Conservation (phyloP, 2,329 filamentous ascomycete species). For the Beauveria scarabaeidicola region DNA sequence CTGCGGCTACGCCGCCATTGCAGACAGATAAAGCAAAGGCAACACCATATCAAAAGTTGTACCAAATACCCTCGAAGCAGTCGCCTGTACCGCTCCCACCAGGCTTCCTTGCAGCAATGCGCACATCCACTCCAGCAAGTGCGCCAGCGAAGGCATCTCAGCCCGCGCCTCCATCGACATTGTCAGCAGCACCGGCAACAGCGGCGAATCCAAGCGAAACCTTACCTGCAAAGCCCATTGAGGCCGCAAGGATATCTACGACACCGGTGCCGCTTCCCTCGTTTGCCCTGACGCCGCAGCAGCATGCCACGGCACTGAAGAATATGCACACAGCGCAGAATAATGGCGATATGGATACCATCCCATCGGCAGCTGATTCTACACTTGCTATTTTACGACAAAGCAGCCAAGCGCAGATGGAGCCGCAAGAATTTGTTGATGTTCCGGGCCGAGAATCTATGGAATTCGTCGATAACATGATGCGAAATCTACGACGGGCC, state of each 20-base stretch:
- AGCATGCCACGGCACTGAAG: background rate
- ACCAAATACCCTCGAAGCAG: constrained; percentile 32
- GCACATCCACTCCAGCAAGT: constrained; percentile 18
- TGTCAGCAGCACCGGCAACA: background rate
- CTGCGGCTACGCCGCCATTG: constrained; percentile 7
- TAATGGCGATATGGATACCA: background rate
- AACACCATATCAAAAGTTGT: constrained; percentile 19
- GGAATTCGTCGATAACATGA: constrained; percentile 44
- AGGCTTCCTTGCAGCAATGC: constrained; percentile 34
- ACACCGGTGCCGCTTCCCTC: constrained; percentile 26
- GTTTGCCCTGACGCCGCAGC: constrained; percentile 5
- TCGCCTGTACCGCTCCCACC: constrained; percentile 37
- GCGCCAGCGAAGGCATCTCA: constrained; percentile 13
- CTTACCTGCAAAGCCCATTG: background rate
- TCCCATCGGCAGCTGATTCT: too few species aligned
- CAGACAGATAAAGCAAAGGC: constrained; percentile 19
- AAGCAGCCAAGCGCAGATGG: constrained; percentile 12
- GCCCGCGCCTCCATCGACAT: background rate
- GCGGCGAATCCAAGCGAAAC: background rate
- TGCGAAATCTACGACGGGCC: constrained; percentile 39
- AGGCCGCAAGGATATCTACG: constrained; percentile 15
- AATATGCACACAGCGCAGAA: background rate
- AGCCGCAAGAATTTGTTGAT: constrained; percentile 29
- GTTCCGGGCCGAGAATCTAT: constrained; percentile 36
- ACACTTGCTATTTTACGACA: background rate